phyloP scores from a whole-genome alignment of 805 yeast species.

The Alloascoidea hylecoeti region DNA sequence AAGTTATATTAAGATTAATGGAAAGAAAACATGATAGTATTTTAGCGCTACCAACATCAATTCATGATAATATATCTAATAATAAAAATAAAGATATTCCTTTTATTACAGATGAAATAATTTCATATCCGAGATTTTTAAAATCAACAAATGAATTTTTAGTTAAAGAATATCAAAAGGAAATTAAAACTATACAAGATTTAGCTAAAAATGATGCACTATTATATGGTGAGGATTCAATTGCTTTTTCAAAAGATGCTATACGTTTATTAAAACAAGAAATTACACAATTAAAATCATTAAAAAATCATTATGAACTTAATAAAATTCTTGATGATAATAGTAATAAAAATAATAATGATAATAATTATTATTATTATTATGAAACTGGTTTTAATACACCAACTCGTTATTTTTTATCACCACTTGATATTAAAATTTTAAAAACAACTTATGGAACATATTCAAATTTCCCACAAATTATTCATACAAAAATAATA shows the following conservation, averaged over 20 bases:
- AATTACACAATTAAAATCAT: slow-evolving; percentile 22
- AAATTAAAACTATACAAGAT: slow-evolving; percentile 34
- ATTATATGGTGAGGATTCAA: slow-evolving; percentile 45
- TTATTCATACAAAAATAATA: slow-evolving; percentile 48
- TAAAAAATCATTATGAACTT: slow-evolving; percentile 3
- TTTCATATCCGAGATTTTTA: slow-evolving; percentile 53
- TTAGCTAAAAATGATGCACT: slow-evolving; percentile 44
- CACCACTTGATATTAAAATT: slow-evolving; percentile 71
- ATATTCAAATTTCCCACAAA: slow-evolving; percentile 56
- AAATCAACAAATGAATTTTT: slow-evolving; percentile 47
- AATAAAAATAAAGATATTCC: slow-evolving; percentile 43
- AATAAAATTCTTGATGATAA: slow-evolving; percentile 6
- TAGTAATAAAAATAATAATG: slow-evolving; percentile 15
- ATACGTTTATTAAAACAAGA: slow-evolving; percentile 34
- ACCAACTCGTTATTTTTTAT: slow-evolving; percentile 48
- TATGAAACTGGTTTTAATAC: slow-evolving; percentile 70
- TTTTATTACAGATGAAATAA: slow-evolving; percentile 20
- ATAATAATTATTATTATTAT: slow-evolving; percentile 42
- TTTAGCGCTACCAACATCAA: slow-evolving; percentile 34
- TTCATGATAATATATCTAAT: slow-evolving; percentile 7
- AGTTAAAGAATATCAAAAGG: slow-evolving; percentile 39
- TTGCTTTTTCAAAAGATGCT: slow-evolving; percentile 40
- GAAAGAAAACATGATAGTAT: slow-evolving; percentile 25
- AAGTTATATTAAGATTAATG: slow-evolving; percentile 54
- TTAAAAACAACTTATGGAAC: slow-evolving; percentile 45